These are phyloP conservation scores for Coniferiporia weirii DNA, from an alignment of 1,284 basidiomycete genomes.

Conservation along the genomic window DNA sequence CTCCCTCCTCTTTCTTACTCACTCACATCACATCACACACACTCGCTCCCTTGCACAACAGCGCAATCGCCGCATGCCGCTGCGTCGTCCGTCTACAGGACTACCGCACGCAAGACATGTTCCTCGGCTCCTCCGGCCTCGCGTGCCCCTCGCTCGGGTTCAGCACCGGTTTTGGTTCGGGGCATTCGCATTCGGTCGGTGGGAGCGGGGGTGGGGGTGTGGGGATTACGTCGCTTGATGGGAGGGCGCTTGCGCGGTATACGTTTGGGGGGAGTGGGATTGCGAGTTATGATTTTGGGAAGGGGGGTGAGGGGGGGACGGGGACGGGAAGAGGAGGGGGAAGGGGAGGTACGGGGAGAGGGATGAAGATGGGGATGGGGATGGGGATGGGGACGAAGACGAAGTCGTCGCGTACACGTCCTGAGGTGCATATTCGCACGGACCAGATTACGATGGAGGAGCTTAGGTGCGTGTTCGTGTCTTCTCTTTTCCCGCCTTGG, in stretches of 20 bases:
- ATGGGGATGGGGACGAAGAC: too few relatives aligned
- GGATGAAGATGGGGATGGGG: too few relatives aligned
- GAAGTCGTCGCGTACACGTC: constrained; percentile 25
- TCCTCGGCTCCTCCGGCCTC: constrained; percentile 42
- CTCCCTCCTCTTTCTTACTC: neutral
- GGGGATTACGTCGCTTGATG: too few relatives aligned
- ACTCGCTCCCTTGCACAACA: constrained; percentile 24
- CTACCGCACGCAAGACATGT: constrained; percentile 41
- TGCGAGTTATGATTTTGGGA: too few relatives aligned
- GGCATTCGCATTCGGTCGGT: too few relatives aligned
- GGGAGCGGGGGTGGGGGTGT: too few relatives aligned
- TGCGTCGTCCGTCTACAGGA: constrained; percentile 59
- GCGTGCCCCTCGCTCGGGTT: constrained; percentile 5
- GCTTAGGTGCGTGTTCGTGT: constrained; percentile 17
- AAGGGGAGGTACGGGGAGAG: too few relatives aligned
- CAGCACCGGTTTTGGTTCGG: constrained; percentile 3
- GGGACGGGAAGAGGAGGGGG: too few relatives aligned
- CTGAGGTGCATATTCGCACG: constrained; percentile 54
- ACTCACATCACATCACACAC: neutral
- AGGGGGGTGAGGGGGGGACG: too few relatives aligned
- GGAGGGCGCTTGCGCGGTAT: constrained; percentile 1
- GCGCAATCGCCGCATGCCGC: constrained; percentile 59
- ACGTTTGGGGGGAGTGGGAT: neutral
- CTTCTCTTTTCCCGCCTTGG: neutral
- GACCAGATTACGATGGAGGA: constrained; percentile 50